phyloP scores from a whole-genome alignment of 257 asterid genomes.

The Capsicum rhomboideum region DNA sequence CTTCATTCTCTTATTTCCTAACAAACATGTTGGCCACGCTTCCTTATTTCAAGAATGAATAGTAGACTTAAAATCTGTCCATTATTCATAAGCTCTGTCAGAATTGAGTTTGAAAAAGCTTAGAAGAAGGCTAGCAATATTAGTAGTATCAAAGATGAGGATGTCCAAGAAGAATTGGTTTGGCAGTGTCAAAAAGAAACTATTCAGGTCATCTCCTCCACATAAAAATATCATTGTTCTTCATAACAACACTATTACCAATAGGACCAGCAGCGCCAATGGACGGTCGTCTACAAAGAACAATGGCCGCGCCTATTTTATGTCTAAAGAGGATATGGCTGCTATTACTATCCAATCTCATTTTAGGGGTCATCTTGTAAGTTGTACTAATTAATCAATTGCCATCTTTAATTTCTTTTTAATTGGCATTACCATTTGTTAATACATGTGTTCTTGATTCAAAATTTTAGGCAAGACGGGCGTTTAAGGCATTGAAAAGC shows the following conservation, averaged over 20 bases:
- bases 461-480: constrained; percentile 49
- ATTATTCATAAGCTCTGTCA: background rate
- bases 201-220: constrained; percentile 28
- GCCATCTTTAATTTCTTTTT: background rate
- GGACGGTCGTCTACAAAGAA: background rate
- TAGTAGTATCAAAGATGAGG: background rate
- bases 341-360: constrained; percentile 64
- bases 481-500: constrained; percentile 53
- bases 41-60: background rate
- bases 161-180: constrained; percentile 24
- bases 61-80: background rate
- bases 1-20: background rate
- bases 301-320: background rate
- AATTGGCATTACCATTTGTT: background rate
- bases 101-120: background rate
- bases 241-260: constrained; percentile 30
- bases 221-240: constrained; percentile 19
- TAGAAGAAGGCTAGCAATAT: background rate
- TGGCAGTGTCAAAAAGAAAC: constrained; percentile 24
- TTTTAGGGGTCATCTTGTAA: constrained; percentile 71
- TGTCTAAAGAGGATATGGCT: constrained; percentile 49
- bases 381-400: background rate
- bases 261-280: background rate
- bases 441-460: background rate
- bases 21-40: constrained; percentile 20